Conservation (phyloP, 2,329 filamentous ascomycete genomes). For the Cytospora leucostoma region DNA sequence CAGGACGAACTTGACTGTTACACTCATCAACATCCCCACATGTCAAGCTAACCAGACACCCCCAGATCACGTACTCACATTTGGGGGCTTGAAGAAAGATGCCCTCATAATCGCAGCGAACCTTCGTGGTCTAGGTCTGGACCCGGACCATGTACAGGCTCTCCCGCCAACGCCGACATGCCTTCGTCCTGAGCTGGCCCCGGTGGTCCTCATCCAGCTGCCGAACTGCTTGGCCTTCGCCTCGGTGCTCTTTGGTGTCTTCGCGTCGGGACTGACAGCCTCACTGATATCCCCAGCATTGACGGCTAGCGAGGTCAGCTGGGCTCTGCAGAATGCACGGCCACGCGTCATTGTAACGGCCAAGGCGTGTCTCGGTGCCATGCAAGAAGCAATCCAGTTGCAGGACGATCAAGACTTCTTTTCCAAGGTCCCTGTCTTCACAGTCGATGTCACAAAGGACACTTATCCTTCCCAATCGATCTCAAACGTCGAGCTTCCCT, state of each 20-base stretch:
- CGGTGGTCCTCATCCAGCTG: constrained; percentile 45
- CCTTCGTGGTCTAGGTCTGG: constrained; percentile 40
- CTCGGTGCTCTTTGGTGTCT: constrained; percentile 39
- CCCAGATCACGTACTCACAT: constrained; percentile 41
- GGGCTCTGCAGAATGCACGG: constrained; percentile 45
- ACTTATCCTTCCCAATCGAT: constrained; percentile 35
- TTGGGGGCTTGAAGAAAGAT: constrained; percentile 38
- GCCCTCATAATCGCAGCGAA: constrained; percentile 40
- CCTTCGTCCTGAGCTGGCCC: constrained; percentile 41
- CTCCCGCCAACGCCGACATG: constrained; percentile 45
- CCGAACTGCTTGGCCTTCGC: constrained; percentile 46
- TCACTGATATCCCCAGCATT: constrained; percentile 44
- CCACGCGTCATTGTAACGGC: constrained; percentile 42
- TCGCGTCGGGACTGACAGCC: constrained; percentile 44
- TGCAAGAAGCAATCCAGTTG: constrained; percentile 38
- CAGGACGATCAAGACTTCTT: constrained; percentile 40
- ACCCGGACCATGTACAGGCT: constrained; percentile 37
- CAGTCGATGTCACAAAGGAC: constrained; percentile 44
- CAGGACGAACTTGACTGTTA: not conserved
- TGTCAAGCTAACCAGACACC: constrained; percentile 9
- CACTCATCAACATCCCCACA: not conserved
- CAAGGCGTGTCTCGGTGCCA: constrained; percentile 36
- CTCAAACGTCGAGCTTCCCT: constrained; percentile 1
- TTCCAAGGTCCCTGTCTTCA: constrained; percentile 59
- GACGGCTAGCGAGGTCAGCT: constrained; percentile 42